phyloP scores from a whole-genome alignment of 1,139 yeast species.

The Candida neerlandica region DNA sequence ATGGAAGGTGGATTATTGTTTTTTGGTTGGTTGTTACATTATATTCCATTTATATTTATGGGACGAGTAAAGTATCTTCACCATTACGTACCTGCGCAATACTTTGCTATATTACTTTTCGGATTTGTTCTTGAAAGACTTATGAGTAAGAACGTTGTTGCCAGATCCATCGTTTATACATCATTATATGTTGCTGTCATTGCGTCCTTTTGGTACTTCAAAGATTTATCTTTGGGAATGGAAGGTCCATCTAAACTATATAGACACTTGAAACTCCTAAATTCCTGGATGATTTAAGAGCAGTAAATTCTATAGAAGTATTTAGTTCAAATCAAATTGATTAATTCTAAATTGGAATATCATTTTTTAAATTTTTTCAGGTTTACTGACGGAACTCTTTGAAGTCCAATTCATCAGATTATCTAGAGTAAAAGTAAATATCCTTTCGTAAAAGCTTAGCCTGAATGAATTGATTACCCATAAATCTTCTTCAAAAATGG shows the following conservation, averaged over 20 bases:
- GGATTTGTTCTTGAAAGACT: constrained; percentile 40
- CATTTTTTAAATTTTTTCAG: no score
- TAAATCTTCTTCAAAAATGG: no score
- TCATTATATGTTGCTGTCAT: constrained; percentile 25
- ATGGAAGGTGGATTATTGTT: constrained; percentile 54
- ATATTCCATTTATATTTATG: constrained; percentile 87
- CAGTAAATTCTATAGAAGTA: background rate
- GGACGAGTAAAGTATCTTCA: constrained; percentile 97
- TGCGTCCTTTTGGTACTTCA: constrained; percentile 33
- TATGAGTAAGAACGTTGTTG: constrained; percentile 15
- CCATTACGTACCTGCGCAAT: constrained; percentile 94
- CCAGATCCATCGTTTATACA: constrained; percentile 17
- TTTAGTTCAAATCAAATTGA: background rate
- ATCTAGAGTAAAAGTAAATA: no score
- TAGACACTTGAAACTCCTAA: constrained; percentile 27
- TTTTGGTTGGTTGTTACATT: constrained; percentile 93
- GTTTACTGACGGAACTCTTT: no score
- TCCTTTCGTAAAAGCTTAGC: no score
- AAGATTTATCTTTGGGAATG: constrained; percentile 39
- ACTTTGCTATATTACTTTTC: constrained; percentile 81
- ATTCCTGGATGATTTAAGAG: constrained; percentile 29
- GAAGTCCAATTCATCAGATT: no score
- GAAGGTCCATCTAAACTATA: constrained; percentile 27
- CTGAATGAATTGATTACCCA: no score
- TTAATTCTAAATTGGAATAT: no score